Conservation (phyloP, 2,329 filamentous ascomycete genomes). For the Hypomyces perniciosus region DNA sequence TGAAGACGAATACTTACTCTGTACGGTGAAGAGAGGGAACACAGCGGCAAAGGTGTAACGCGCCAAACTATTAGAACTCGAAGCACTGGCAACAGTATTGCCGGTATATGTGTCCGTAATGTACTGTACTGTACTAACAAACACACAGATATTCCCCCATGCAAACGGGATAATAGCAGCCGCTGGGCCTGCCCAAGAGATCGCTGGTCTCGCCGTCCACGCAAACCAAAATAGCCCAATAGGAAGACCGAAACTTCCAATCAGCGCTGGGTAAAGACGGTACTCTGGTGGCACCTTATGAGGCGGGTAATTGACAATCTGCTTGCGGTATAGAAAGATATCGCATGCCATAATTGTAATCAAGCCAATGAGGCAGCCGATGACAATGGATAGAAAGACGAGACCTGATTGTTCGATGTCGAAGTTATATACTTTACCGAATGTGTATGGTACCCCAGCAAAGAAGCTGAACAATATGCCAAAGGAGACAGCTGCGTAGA, state of each 20-base stretch:
- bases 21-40: constrained; percentile 39
- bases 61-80: constrained; percentile 33
- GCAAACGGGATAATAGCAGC: constrained; percentile 16
- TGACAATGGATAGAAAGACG: constrained; percentile 15
- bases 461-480: constrained; percentile 49
- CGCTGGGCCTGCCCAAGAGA: constrained; percentile 16
- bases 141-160: constrained; percentile 11
- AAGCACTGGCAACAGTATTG: too few relatives aligned
- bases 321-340: neutral
- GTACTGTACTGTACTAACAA: constrained; percentile 2
- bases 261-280: constrained; percentile 16
- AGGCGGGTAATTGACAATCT: neutral
- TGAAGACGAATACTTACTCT: neutral
- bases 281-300: constrained; percentile 13
- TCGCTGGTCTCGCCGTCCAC: neutral
- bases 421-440: constrained; percentile 15
- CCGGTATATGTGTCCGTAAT: too few relatives aligned
- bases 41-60: constrained; percentile 35
- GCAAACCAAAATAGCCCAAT: constrained; percentile 18
- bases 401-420: constrained; percentile 10
- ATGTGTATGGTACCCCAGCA: constrained; percentile 27
- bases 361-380: constrained; percentile 7
- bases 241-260: constrained; percentile 15
- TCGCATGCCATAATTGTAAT: constrained; percentile 13
- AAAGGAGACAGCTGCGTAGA: constrained; percentile 55